Evolutionary conservation across 163 green algal genomes (phyloP), one percentile per base, ranked within the genome.

Genomic region (Chloromonas sp.): DNA sequence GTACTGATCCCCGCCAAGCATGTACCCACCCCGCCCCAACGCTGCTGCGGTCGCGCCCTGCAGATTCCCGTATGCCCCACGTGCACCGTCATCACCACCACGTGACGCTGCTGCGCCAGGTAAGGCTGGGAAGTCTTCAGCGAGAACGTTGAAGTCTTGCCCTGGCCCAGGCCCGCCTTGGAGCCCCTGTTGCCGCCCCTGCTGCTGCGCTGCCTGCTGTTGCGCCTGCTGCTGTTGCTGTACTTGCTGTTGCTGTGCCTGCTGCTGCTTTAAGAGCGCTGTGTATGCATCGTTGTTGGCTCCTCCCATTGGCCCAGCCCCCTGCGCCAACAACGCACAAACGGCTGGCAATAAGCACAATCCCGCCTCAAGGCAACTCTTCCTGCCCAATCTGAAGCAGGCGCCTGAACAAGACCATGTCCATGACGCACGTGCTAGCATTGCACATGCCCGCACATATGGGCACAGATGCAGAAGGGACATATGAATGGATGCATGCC

Each of bases 251-350:
- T 61, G 77, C 61, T 84, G 85, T 62, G 79, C 80, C 78, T 82
- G 79, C 60, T 88, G 85, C 85, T 87, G 85, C 58, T 79, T 36
- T 14, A 36, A 11, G 60, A n/a, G 58, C n/a, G 3, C 78, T 82
- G 78, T 14, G 57, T 80, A 80, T 14, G 74, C 15, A 14, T 60
- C 74, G 36, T 36, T 36, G 36, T 36, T 36, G 36, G 36, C 36
- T 36, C 36, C 36, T 36, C 36, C 36, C 36, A 36, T 36, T 36
- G 36, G 36, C 36, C 36, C 36, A 36, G 36, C 36, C 36, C 36
- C 36, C 36, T 36, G 36, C 36, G 36, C 36, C 36, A 36, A 36
- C 36, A 36, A 36, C 36, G 36, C 36, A 36, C 36, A 36, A 36
- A 36, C 36, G 36, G 36, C 36, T 36, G 36, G 36, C 36, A 36